Percentiles rank a stretch among this genome's conserved stretches.
These are phyloP conservation scores for Debaryomycetaceae sp. DNA, from an alignment of 1,139 yeast genomes.

Conservation along the genomic window DNA sequence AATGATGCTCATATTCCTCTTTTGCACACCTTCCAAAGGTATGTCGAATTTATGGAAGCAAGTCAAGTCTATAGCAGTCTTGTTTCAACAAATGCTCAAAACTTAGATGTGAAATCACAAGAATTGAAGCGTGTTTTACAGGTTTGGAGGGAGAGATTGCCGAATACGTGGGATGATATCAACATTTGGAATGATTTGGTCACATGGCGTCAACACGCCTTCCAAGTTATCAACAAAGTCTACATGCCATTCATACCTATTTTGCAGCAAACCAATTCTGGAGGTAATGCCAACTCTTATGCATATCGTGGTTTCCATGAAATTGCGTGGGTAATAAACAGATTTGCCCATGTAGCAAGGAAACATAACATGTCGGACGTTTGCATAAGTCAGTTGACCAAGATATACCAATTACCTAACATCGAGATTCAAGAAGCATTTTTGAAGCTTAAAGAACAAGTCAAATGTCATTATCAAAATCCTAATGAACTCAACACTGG, in stretches of 20 bases:
- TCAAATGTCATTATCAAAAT: slow-evolving; percentile 94
- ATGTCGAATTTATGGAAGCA: slow-evolving; percentile 97
- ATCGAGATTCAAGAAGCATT: slow-evolving; percentile 98
- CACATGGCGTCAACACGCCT: slow-evolving; percentile 98
- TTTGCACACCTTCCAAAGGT: slow-evolving; percentile 93
- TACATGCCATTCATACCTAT: slow-evolving; percentile 91
- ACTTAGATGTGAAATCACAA: slow-evolving; percentile 84
- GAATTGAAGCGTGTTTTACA: slow-evolving; percentile 91
- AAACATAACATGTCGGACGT: slow-evolving; percentile 97
- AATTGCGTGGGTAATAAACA: slow-evolving; percentile 97
- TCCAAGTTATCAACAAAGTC: slow-evolving; percentile 92
- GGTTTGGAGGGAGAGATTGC: slow-evolving; percentile 97
- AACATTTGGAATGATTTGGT: slow-evolving; percentile 96
- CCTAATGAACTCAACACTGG: slow-evolving; percentile 87
- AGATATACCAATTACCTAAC: slow-evolving; percentile 93
- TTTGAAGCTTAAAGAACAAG: slow-evolving; percentile 91
- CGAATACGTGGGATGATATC: slow-evolving; percentile 96
- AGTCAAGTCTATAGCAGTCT: slow-evolving; percentile 89
- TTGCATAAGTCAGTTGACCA: slow-evolving; percentile 86
- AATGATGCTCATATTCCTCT: slow-evolving; percentile 87
- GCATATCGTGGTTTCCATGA: slow-evolving; percentile 98
- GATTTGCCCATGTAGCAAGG: slow-evolving; percentile 98
- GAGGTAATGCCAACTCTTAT: slow-evolving; percentile 77
- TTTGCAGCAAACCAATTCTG: slow-evolving; percentile 69
- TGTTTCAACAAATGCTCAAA: slow-evolving; percentile 87